phyloP scores from a whole-genome alignment of 1,284 basidiomycete species.

The Apiotrichum akiyoshidainum region DNA sequence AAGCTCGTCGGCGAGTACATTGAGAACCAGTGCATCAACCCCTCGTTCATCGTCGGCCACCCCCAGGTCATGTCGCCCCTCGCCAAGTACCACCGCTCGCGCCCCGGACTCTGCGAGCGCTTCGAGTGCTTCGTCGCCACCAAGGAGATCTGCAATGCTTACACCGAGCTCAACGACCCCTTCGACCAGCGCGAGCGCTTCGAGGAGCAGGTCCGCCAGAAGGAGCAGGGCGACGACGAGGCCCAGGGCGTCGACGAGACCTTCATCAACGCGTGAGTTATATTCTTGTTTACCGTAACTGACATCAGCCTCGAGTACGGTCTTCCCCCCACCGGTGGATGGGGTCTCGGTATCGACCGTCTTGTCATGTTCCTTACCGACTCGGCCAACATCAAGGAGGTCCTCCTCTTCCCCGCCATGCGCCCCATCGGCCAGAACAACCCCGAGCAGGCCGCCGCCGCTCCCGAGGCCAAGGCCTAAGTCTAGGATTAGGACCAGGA shows the following conservation, averaged over 20 bases:
- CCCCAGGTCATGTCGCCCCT: conserved; percentile 99
- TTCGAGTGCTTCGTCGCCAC: conserved; percentile 99
- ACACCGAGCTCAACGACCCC: conserved; percentile 97
- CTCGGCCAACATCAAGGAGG: conserved; percentile 65
- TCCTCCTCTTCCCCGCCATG: conserved; percentile 53
- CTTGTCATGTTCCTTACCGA: conserved; percentile 95
- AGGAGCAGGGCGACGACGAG: conserved; percentile 96
- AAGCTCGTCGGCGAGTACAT: conserved; percentile 99
- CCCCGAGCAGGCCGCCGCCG: conserved; percentile 2
- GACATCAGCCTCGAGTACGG: conserved; percentile 81
- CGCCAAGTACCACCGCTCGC: conserved; percentile 91
- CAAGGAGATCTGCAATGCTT: conserved; percentile 97
- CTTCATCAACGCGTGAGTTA: conserved; percentile 79
- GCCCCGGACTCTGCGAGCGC: conserved; percentile 92
- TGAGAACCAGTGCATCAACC: conserved; percentile 93
- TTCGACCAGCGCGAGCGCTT: conserved; percentile 95
- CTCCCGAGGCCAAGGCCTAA: neutral
- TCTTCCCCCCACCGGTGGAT: conserved; percentile 93
- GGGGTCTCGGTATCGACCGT: conserved; percentile 91
- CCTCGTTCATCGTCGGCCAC: conserved; percentile 96
- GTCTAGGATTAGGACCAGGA: neutral
- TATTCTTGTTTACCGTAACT: neutral
- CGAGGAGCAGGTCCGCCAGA: conserved; percentile 91
- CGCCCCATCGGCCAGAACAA: conserved; percentile 42
- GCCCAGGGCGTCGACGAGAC: conserved; percentile 96